These are phyloP conservation scores for Psilocybe tampanensis DNA, from an alignment of 768 basidiomycete species.

Conservation along the genomic window DNA sequence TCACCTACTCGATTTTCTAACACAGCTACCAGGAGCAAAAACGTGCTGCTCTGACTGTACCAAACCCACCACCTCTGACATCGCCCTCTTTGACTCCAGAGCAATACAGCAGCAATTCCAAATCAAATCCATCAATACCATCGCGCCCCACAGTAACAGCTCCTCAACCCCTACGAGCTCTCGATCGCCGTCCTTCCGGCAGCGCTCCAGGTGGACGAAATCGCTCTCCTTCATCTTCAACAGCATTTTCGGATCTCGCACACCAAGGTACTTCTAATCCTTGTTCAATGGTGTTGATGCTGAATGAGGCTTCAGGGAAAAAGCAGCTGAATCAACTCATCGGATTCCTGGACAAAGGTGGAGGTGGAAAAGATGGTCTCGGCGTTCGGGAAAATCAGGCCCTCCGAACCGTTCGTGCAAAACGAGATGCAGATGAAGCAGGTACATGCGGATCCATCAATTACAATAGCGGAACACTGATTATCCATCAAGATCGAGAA, in stretches of 20 bases:
- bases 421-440: constrained; percentile 90
- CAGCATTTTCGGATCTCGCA: constrained; percentile 85
- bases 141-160: constrained; percentile 60
- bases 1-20: not conserved
- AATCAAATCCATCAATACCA: constrained; percentile 47
- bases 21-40: constrained; percentile 61
- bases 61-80: constrained; percentile 34
- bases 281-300: not conserved
- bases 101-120: constrained; percentile 38
- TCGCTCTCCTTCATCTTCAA: constrained; percentile 81
- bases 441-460: constrained; percentile 43
- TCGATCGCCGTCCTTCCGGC: constrained; percentile 74
- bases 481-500: constrained; percentile 68
- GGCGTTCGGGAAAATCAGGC: constrained; percentile 67
- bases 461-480: not conserved
- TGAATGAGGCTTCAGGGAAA: constrained; percentile 56
- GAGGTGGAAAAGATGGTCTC: constrained; percentile 59
- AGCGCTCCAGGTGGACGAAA: constrained; percentile 55
- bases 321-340: constrained; percentile 86
- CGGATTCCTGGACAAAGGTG: constrained; percentile 80
- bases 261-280: constrained; percentile 59
- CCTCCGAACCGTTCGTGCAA: constrained; percentile 76
- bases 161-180: constrained; percentile 74
- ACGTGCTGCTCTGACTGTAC: constrained; percentile 40
- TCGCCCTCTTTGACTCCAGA: constrained; percentile 29